Conservation (phyloP, 2,329 filamentous ascomycete genomes). For the Penicillium sp. region DNA sequence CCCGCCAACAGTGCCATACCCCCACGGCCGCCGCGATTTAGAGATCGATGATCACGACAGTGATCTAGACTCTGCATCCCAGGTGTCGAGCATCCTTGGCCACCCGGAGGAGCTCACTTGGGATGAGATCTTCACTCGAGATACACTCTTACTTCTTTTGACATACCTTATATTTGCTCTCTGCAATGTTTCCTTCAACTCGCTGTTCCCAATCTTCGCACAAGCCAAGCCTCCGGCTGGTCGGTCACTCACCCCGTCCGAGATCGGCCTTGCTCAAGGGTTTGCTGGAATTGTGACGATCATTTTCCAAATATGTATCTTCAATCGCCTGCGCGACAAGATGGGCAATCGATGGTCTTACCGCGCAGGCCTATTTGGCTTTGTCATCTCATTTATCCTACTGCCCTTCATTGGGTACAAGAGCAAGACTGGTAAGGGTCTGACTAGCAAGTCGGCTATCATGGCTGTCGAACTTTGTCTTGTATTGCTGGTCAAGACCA, state of each 20-base stretch:
- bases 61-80: constrained; percentile 46
- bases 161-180: constrained; percentile 94
- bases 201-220: constrained; percentile 89
- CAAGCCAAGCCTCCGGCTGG: constrained; percentile 72
- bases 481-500: constrained; percentile 81
- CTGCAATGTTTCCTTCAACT: constrained; percentile 92
- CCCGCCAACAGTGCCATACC: constrained; percentile 26
- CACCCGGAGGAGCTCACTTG: constrained; percentile 51
- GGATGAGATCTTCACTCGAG: constrained; percentile 68
- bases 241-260: constrained; percentile 68
- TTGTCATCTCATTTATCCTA: constrained; percentile 76
- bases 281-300: constrained; percentile 84
- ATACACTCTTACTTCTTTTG: constrained; percentile 74
- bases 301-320: constrained; percentile 81
- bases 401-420: constrained; percentile 90
- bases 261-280: constrained; percentile 81
- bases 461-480: constrained; percentile 77
- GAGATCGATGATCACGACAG: constrained; percentile 40
- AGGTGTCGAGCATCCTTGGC: constrained; percentile 36
- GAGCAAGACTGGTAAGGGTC: constrained; percentile 56
- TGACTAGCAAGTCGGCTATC: constrained; percentile 64
- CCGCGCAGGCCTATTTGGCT: constrained; percentile 70
- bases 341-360: constrained; percentile 87
- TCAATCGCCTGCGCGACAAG: constrained; percentile 71
- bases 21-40: constrained; percentile 26